These are phyloP conservation scores for Lyophyllum decastes DNA, from an alignment of 768 basidiomycete genomes.

Conservation along the genomic window DNA sequence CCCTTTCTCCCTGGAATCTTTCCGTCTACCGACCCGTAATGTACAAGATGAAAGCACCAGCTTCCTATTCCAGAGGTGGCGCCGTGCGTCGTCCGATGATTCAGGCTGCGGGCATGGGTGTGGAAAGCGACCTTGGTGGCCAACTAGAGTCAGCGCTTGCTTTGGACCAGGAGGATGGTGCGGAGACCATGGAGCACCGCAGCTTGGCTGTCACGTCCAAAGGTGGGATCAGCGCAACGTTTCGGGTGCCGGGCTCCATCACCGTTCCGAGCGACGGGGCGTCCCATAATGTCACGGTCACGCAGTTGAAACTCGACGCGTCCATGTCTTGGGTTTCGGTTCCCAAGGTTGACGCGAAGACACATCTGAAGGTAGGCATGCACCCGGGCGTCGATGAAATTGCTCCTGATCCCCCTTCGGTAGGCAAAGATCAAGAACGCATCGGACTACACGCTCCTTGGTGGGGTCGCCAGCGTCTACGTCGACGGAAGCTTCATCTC, in stretches of 20 bases:
- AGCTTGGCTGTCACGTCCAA: constrained; percentile 32
- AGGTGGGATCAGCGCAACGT: constrained; percentile 41
- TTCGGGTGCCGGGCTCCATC: constrained; percentile 41
- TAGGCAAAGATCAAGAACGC: constrained; percentile 54
- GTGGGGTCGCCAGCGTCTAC: constrained; percentile 50
- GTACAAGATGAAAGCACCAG: background rate
- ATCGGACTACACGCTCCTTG: constrained; percentile 52
- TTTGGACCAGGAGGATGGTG: background rate
- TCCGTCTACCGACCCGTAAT: constrained; percentile 11
- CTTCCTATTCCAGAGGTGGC: background rate
- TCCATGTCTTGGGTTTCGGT: constrained; percentile 44
- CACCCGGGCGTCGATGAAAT: background rate
- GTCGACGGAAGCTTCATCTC: constrained; percentile 60
- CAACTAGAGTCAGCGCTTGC: too few species aligned
- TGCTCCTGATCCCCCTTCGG: background rate
- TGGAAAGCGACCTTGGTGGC: background rate
- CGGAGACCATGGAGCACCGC: constrained; percentile 14
- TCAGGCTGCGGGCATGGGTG: too few species aligned
- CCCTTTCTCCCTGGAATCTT: constrained; percentile 36
- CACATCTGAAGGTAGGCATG: constrained; percentile 43
- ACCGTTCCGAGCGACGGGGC: constrained; percentile 41
- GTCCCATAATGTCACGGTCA: constrained; percentile 43
- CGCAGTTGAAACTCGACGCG: constrained; percentile 35
- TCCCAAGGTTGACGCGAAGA: constrained; percentile 37
- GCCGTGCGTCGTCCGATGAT: too few species aligned